Conservation (phyloP, 2,329 filamentous ascomycete species). For the Ophiostoma himal-ulmi region DNA sequence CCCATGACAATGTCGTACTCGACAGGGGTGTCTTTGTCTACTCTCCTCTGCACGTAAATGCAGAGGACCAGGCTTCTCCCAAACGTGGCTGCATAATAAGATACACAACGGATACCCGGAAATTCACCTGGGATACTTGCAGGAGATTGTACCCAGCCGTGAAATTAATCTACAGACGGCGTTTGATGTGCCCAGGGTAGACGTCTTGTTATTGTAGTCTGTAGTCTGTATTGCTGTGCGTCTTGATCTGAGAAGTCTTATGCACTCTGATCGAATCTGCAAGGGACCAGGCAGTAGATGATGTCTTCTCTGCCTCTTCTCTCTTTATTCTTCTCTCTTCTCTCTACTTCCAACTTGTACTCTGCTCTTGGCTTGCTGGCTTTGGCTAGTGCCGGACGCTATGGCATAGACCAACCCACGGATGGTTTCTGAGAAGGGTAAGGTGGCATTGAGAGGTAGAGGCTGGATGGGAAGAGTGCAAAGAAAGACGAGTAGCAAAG, state of each 20-base stretch:
- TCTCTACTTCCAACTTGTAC: no score
- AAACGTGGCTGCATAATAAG: neutral
- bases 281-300: neutral
- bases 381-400: neutral
- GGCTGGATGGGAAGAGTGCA: neutral
- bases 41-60: neutral
- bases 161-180: neutral
- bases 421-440: slow-evolving; percentile 6
- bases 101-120: neutral
- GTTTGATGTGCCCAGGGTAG: neutral
- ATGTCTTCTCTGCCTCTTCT: neutral
- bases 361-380: neutral
- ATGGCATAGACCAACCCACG: slow-evolving; percentile 5
- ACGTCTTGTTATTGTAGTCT: neutral
- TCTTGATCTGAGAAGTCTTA: no score
- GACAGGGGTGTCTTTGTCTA: neutral
- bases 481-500: neutral
- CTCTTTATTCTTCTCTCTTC: no score
- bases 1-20: neutral
- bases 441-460: neutral
- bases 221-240: neutral
- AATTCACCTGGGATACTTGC: neutral
- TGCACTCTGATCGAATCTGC: neutral
- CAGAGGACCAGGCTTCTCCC: neutral
- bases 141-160: neutral